phyloP scores from a whole-genome alignment of 345 rosid genomes.

The Cochlearia excelsa region DNA sequence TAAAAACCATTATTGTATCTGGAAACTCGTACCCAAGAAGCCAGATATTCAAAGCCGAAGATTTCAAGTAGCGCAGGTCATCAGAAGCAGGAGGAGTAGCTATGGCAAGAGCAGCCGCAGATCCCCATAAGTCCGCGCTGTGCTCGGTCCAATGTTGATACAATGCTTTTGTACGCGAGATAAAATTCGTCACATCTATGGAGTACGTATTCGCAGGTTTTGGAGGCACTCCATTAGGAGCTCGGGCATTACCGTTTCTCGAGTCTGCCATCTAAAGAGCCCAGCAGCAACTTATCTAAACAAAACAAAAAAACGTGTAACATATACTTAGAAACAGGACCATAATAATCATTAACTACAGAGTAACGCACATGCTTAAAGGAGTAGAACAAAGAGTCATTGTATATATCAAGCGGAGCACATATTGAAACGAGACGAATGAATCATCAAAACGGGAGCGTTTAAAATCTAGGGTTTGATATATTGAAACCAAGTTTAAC shows the following conservation, averaged over 20 bases:
- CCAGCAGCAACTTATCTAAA: conserved; percentile 18
- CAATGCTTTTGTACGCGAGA: conserved; percentile 55
- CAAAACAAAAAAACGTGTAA: not conserved
- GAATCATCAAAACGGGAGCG: conserved; percentile 6
- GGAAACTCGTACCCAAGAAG: conserved; percentile 93
- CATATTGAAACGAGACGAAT: not conserved
- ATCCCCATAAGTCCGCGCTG: conserved; percentile 62
- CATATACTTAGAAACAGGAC: conserved; percentile 1
- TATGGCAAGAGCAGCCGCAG: conserved; percentile 58
- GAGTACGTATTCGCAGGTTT: conserved; percentile 46
- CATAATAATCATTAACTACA: not conserved
- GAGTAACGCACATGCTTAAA: not conserved
- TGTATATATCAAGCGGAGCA: not conserved
- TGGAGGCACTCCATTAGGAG: conserved; percentile 43
- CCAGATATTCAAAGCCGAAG: conserved; percentile 88
- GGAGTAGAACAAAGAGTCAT: not conserved
- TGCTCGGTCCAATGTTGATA: conserved; percentile 66
- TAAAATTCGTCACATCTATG: conserved; percentile 57
- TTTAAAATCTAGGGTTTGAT: conserved; percentile 26
- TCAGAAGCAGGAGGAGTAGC: conserved; percentile 86
- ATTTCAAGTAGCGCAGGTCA: conserved; percentile 78
- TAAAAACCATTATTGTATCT: conserved; percentile 86
- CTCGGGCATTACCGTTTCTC: conserved; percentile 50
- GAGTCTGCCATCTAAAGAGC: conserved; percentile 55
- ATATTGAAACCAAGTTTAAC: conserved; percentile 9